Base-by-base conservation (phyloP, 2,329 filamentous ascomycete genomes). In the Camptophora hylomeconis region DNA sequence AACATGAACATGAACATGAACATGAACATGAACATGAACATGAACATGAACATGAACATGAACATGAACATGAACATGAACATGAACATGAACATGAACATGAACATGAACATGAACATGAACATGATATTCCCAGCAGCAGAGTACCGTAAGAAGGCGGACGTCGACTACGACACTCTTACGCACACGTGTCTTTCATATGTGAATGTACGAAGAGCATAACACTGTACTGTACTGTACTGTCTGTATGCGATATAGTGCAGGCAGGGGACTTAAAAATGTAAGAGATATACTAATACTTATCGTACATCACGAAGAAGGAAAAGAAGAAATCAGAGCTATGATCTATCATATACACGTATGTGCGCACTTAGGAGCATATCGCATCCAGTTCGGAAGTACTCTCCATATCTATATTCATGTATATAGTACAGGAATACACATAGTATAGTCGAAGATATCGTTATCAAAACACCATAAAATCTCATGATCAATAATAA, bases 261-360 rank as follows among this genome's bases (percentile, higher is more conserved):
- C n/a, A n/a, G n/a, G n/a, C n/a, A n/a, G n/a, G 67, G 7, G 63
- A 46, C 28, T 54, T 60, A 60, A 75, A 71, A 45, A 53, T 49
- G 48, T 75, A 74, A 42, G 58, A 52, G 20, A 57, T 58, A 3
- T 60, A 58, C 44, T 69, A 74, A 24, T 73, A 67, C 11, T 70
- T 52, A 4, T 69, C 69, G 49, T 74, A 73, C 18, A 65, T 65
- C 42, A 73, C 69, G 42, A 74, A 75, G 48, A 61, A 73, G 14
- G 49, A 49, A 32, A 60, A 61, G 17, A 49, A 41, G 2, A 41
- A n/a, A n/a, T n/a, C n/a, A n/a, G n/a, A n/a, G n/a, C n/a, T n/a
- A n/a, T n/a, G n/a, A n/a, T n/a, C n/a, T n/a, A n/a, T n/a, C n/a
- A n/a, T n/a, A n/a, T n/a, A n/a, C n/a, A n/a, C n/a, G n/a, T n/a